Base-by-base conservation (phyloP, 257 asterid species). In the Eucommia ulmoides region DNA sequence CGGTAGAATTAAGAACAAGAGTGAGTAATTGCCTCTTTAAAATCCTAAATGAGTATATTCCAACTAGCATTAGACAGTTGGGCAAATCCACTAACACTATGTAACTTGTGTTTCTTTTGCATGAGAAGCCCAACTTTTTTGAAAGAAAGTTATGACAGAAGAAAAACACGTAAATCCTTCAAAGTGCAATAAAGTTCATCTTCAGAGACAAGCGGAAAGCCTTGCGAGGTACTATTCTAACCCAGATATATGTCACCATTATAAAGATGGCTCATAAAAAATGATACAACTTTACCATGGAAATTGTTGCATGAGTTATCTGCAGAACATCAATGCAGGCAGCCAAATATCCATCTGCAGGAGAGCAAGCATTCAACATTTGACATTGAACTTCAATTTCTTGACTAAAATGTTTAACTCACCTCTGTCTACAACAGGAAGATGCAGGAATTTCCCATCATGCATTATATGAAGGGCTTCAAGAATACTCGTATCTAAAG, bases 381-480 rank as follows among this genome's bases (percentile, higher is more conserved):
- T 42, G 38, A 20, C 20, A 9, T 15, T 2, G 11, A 29, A 44
- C 15, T 12, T 23, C 33, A 50, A 45, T 19, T 41, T 59, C 42
- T 58, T 20, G 19, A 24, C 20, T 49, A 41, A 51, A 20, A 18
- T 42, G 18, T 16, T 38, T 67, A 61, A 50, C 64, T 66, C 58
- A 82, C 95, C 95, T 80, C 81, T 78, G 53, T 84, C 95, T 41
- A 80, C 60, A 55, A 88, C 93, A 11, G 95, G 97, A 70, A 88
- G 87, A 72, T 88, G 94, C 52, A 88, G 69, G 45, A 88, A 88
- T 59, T 72, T 84, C 41, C 87, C 83, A 59, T 88, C 95, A 63
- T 80, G 97, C 94, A 88, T 88, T 65, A 84, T 67, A 77, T 88
- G 95, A 67, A 88, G 68, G 3, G 93, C 94, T 65, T 82, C 95